Base-by-base conservation (phyloP, 495 filamentous ascomycete species). In the Niebla homalea region DNA sequence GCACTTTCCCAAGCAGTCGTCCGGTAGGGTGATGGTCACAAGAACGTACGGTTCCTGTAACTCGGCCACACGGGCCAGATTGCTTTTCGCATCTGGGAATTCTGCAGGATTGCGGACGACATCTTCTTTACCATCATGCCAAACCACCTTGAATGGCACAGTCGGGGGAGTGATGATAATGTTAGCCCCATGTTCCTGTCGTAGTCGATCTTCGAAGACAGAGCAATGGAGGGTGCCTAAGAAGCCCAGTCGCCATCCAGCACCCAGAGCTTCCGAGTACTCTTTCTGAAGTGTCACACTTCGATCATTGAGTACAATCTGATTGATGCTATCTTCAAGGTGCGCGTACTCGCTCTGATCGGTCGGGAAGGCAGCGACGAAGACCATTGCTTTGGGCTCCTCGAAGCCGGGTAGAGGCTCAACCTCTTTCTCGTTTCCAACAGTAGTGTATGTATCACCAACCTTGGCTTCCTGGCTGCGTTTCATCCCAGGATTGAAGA, bases 401-500 rank as follows among this genome's bases (percentile, higher is more conserved):
- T 94, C 92, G 54, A 98, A 98, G 1, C 92, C 93, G 0, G 87
- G 87, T 49, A 89, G 79, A 18, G 85, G 80, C 61, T 87, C 75
- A 1, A 98, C 89, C 1, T 71, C 55, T 52, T 79, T 78, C 63
- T 95, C 85, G 14, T 66, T 79, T 0, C 89, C 90, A 7, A 89
- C 77, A n/a, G 74, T 81, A 2, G 92, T 94, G 60, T 84, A 94
- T 1, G 92, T 97, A 56, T 97, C 93, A 19, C 92, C 92, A 43
- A 97, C 82, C 67, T 94, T 93, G 44, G 92, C 89, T 58, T 98
- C 92, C 58, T 92, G 81, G 51, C 85, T 93, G 49, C 79, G 75
- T 67, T 95, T 97, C 92, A 98, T 98, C 8, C 90, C 92, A 0
- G 93, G 92, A 60, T 95, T 97, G 71, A 98, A 97, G 64, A 83